Evolutionary conservation across 208 protist genomes (phyloP).

Genomic region (Trypanosoma avium): DNA sequence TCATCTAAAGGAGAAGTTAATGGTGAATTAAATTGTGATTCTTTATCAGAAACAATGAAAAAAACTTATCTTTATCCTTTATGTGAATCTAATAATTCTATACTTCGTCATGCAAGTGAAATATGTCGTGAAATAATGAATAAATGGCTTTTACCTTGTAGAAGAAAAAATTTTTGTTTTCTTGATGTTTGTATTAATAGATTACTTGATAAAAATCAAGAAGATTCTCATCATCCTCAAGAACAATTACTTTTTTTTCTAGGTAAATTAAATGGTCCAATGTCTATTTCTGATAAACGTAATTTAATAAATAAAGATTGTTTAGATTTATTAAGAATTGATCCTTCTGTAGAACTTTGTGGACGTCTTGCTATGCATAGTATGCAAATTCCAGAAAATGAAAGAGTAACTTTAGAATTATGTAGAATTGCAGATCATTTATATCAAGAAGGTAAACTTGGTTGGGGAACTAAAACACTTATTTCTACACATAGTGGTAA

Average conservation of each 20-base stretch:
- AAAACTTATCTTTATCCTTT: constrained; percentile 34
- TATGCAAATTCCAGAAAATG: constrained; percentile 46
- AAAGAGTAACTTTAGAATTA: constrained; percentile 65
- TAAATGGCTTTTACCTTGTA: constrained; percentile 34
- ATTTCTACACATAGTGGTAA: neutral
- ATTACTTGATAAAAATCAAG: constrained; percentile 32
- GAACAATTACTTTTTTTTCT: constrained; percentile 72
- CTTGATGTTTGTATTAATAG: constrained; percentile 60
- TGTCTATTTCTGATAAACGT: constrained; percentile 35
- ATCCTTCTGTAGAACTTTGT: constrained; percentile 81
- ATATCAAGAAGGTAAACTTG: constrained; percentile 65
- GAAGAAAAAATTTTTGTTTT: constrained; percentile 52
- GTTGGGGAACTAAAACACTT: constrained; percentile 55
- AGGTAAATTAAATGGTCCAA: constrained; percentile 45
- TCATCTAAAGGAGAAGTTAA: constrained; percentile 32
- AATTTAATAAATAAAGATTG: constrained; percentile 51
- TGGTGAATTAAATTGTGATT: constrained; percentile 31
- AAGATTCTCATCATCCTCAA: constrained; percentile 55
- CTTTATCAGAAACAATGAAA: constrained; percentile 26
- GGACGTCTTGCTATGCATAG: constrained; percentile 57
- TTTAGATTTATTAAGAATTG: constrained; percentile 43
- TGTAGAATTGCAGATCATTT: constrained; percentile 67
- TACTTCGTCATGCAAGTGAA: constrained; percentile 54
- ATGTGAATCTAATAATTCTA: constrained; percentile 36
- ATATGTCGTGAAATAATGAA: constrained; percentile 52